Evolutionary conservation across 306 rosid genomes (phyloP), one percentile per base, ranked within the genome.

Genomic region (Cyclanthera cordifolia): DNA sequence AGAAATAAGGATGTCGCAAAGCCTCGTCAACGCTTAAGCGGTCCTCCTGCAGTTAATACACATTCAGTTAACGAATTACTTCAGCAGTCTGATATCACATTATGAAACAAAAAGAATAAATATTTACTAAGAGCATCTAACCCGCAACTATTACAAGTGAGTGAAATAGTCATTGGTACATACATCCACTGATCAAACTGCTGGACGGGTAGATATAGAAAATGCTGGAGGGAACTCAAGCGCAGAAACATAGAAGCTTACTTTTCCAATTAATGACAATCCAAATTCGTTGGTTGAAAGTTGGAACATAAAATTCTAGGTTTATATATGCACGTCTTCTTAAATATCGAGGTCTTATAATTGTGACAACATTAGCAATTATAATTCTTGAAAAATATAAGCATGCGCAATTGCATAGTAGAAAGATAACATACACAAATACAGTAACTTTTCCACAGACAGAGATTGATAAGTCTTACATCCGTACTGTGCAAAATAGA

Each of bases 1-100:
- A 84, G 82, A 92, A 92, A 82, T 87, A 92, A 53, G 95, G 89
- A 79, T 89, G 98, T 77, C 37, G 86, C 72, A 89, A 73, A 46
- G 96, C 98, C 52, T 89, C 95, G 5, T 92, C 87, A 15, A 92
- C 85, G 51, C 86, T 80, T 48, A 72, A 76, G 60, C 98, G 89
- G 67, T 89, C 95, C 82, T 89, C 96, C 96, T 93, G 71, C 71
- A 79, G 64, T 76, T 45, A 41, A 77, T 65, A 71, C 2, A 32
- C 58, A 79, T 57, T 72, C 11, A 67, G 73, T 32, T 51, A 12
- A 68, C 5, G 21, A 10, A 67, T 3, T 25, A 27, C 55, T 48
- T 2, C 17, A 48, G 27, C 17, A 4, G 17, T 27, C 24, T 46
- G 46, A 23, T 30, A 13, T 23, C 12, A 1, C 23, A 17, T 8